Conservation (phyloP, 1,284 basidiomycete species). For the Malassezia pachydermatis region DNA sequence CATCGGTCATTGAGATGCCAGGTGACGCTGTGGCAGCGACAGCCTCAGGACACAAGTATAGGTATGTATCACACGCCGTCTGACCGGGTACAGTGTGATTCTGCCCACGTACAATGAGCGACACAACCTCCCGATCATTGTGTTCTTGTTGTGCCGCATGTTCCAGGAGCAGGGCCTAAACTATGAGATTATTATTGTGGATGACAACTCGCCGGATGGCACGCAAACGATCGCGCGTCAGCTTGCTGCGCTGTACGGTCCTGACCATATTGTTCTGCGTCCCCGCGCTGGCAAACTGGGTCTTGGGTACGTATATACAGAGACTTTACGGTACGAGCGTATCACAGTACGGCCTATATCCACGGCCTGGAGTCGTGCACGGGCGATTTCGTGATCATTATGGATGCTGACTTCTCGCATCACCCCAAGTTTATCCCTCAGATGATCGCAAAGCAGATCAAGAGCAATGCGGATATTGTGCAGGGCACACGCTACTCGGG, state of each 20-base stretch:
- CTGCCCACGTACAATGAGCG: slow-evolving; percentile 86
- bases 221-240: slow-evolving; percentile 75
- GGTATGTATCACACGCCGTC: neutral
- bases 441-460: slow-evolving; percentile 26
- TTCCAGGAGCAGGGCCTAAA: slow-evolving; percentile 33
- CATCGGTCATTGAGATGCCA: slow-evolving; percentile 12
- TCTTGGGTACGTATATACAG: slow-evolving; percentile 63
- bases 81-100: slow-evolving; percentile 59
- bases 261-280: slow-evolving; percentile 71
- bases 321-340: no score
- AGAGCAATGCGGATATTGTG: slow-evolving; percentile 27
- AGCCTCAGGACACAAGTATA: slow-evolving; percentile 11
- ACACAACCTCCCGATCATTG: slow-evolving; percentile 74
- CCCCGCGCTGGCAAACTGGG: slow-evolving; percentile 79
- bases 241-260: slow-evolving; percentile 66
- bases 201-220: slow-evolving; percentile 82
- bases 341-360: slow-evolving; percentile 71
- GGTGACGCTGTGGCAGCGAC: neutral
- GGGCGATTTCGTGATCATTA: slow-evolving; percentile 89
- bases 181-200: slow-evolving; percentile 82
- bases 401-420: slow-evolving; percentile 92
- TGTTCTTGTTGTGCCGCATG: slow-evolving; percentile 27
- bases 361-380: slow-evolving; percentile 76
- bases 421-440: slow-evolving; percentile 51
- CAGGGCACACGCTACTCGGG: slow-evolving; percentile 35